Conservation (phyloP, 2,329 filamentous ascomycete genomes). For the Aspergillus luchuensis region DNA sequence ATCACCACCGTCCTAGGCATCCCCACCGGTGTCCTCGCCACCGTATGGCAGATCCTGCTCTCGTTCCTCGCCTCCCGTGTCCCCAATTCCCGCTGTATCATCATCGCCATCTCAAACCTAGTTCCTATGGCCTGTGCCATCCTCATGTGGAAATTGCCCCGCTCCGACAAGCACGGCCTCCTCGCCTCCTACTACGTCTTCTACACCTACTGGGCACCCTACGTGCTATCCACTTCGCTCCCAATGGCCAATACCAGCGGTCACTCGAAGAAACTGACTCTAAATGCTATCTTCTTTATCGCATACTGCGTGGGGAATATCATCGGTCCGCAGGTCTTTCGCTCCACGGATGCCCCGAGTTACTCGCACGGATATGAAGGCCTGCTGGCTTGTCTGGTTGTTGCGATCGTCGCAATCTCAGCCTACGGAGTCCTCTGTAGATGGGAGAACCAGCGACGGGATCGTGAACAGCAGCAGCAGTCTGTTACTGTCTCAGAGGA, state of each 20-base stretch:
- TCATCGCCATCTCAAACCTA: conserved; percentile 2
- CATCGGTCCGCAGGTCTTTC: neutral
- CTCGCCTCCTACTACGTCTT: conserved; percentile 11
- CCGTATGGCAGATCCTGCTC: neutral
- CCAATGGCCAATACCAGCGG: conserved; percentile 7
- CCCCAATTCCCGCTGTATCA: neutral
- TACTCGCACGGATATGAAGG: conserved; percentile 1
- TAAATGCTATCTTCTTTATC: conserved; percentile 9
- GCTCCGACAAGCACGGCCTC: neutral
- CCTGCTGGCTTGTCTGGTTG: conserved; percentile 3
- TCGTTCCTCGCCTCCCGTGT: neutral
- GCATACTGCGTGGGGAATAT: neutral
- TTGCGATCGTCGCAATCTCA: conserved; percentile 2
- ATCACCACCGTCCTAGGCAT: conserved; percentile 4
- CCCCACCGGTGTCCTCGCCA: neutral
- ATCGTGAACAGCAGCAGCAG: neutral
- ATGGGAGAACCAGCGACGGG: conserved; percentile 1
- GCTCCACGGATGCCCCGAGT: conserved; percentile 1
- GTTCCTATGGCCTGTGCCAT: conserved; percentile 6
- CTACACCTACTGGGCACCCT: conserved; percentile 6
- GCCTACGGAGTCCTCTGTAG: conserved; percentile 6
- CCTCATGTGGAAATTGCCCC: conserved; percentile 5
- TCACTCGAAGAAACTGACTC: conserved; percentile 10
- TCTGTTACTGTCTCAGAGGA: neutral
- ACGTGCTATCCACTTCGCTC: conserved; percentile 4